A percentile compares a stretch with the other conserved stretches of the same genome.
Evolutionary conservation across 208 protist species (phyloP).

Genomic region (Crithidia thermophila): DNA sequence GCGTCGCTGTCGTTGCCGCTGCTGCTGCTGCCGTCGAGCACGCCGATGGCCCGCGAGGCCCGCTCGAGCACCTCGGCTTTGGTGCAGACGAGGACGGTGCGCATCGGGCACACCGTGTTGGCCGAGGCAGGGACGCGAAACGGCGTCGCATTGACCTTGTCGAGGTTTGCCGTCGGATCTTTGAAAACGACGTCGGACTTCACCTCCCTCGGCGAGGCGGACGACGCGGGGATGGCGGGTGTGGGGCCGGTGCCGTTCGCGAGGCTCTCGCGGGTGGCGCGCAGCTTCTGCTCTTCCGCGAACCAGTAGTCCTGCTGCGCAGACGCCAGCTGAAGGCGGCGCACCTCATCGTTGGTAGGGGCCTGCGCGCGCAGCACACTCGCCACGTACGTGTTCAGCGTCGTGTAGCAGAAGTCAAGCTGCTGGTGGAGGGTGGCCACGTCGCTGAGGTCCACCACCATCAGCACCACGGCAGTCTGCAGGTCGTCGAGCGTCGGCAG

Average conservation of each 20-base stretch:
- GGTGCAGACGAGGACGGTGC: conserved; percentile 70
- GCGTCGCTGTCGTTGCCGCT: conserved; percentile 36
- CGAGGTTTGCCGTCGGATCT: conserved; percentile 26
- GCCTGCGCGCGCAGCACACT: conserved; percentile 52
- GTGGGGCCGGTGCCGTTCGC: conserved; percentile 7
- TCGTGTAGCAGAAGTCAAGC: conserved; percentile 53
- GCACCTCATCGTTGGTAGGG: conserved; percentile 78
- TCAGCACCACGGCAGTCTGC: conserved; percentile 63
- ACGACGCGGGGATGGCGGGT: background rate
- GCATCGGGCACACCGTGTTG: conserved; percentile 44
- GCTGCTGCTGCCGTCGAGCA: conserved; percentile 8
- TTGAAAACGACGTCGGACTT: conserved; percentile 17
- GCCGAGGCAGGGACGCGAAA: conserved; percentile 38
- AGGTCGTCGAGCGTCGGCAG: conserved; percentile 71
- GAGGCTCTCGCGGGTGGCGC: conserved; percentile 12
- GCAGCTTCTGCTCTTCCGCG: conserved; percentile 45
- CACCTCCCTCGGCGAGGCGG: background rate
- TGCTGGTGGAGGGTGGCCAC: conserved; percentile 52
- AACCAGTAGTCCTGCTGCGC: conserved; percentile 67
- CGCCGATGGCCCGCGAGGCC: conserved; percentile 36
- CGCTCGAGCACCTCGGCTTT: conserved; percentile 73
- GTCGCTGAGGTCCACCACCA: conserved; percentile 75
- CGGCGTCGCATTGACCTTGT: conserved; percentile 33
- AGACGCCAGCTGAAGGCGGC: conserved; percentile 61
- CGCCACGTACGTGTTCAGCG: conserved; percentile 59